Evolutionary conservation across 2,329 filamentous ascomycete species (phyloP).

Genomic region (Bipolaris zeicola): DNA sequence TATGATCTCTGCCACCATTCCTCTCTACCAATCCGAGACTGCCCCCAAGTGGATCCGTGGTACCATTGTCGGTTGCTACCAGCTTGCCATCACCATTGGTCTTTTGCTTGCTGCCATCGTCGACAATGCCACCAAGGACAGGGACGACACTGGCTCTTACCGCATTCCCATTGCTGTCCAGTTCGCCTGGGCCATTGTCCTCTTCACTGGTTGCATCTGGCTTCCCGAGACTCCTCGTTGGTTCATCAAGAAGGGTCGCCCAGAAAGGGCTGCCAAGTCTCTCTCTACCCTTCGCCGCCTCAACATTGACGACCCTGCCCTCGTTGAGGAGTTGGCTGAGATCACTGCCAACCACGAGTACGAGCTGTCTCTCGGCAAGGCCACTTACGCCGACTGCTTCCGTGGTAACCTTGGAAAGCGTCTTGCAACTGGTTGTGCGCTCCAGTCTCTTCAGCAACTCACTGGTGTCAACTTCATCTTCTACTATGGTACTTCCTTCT

Average conservation of each 20-base stretch:
- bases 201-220: constrained; percentile 64
- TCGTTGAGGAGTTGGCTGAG: constrained; percentile 67
- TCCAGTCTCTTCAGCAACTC: constrained; percentile 81
- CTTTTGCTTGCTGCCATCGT: constrained; percentile 70
- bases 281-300: constrained; percentile 68
- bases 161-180: constrained; percentile 78
- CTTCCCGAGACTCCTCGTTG: constrained; percentile 80
- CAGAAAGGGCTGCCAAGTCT: constrained; percentile 67
- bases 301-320: constrained; percentile 61
- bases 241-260: constrained; percentile 66
- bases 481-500: constrained; percentile 51
- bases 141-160: constrained; percentile 68
- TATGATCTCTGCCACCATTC: constrained; percentile 55
- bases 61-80: constrained; percentile 71
- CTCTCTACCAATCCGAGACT: constrained; percentile 74
- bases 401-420: constrained; percentile 61
- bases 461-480: constrained; percentile 57
- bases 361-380: constrained; percentile 65
- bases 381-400: constrained; percentile 54
- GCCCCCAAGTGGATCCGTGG: constrained; percentile 76
- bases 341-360: constrained; percentile 74
- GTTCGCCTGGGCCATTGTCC: constrained; percentile 72
- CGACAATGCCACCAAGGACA: constrained; percentile 65
- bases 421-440: constrained; percentile 71
- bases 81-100: constrained; percentile 74